A percentile compares a stretch with the other conserved stretches of the same genome.
Conservation (phyloP, 2,329 filamentous ascomycete genomes). For the Botrytis cinerea region DNA sequence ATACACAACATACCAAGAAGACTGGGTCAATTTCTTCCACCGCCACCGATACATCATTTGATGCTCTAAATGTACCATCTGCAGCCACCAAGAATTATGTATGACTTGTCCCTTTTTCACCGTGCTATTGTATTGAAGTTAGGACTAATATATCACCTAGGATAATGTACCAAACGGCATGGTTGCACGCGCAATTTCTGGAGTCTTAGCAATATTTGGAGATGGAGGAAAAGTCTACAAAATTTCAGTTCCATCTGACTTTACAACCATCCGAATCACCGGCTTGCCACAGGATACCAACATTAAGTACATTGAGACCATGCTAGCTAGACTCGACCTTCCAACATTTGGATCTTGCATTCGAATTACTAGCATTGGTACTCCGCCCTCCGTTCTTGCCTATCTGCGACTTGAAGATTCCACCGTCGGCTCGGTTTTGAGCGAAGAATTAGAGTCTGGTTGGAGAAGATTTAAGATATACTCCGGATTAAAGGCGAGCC, state of each 20-base stretch:
- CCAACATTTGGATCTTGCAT: constrained; percentile 25
- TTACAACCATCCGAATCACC: constrained; percentile 33
- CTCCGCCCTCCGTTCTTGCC: background rate
- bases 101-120: background rate
- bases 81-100: background rate
- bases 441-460: background rate
- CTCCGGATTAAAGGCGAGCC: background rate
- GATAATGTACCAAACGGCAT: background rate
- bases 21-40: background rate
- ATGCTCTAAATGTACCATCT: too few relatives aligned
- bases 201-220: constrained; percentile 31
- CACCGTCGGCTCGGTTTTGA: background rate
- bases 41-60: background rate
- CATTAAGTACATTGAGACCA: constrained; percentile 24
- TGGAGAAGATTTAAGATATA: background rate
- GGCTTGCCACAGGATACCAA: constrained; percentile 29
- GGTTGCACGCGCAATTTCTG: constrained; percentile 32
- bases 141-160: background rate
- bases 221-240: constrained; percentile 33
- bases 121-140: background rate
- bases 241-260: constrained; percentile 36
- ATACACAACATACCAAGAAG: background rate
- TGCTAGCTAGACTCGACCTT: constrained; percentile 30
- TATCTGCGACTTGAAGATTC: background rate
- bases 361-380: constrained; percentile 20